Conservation (phyloP, 2,329 filamentous ascomycete species). For the Dactylellina cionopaga region DNA sequence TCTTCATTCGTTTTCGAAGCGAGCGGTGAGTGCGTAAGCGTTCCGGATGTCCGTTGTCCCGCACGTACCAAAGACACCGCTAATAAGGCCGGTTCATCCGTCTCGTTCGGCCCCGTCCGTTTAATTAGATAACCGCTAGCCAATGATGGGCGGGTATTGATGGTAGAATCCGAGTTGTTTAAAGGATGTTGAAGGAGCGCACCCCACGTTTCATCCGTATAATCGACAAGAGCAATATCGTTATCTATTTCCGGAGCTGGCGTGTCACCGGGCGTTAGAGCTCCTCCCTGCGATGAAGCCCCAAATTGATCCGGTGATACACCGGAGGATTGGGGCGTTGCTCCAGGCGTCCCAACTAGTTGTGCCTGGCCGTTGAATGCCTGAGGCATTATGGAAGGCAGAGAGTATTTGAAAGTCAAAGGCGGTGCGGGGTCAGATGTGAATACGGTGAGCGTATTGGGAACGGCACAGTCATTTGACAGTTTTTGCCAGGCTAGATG, state of each 20-base stretch:
- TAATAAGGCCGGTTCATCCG: slow-evolving; percentile 70
- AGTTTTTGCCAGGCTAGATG: slow-evolving; percentile 41
- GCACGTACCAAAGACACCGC: slow-evolving; percentile 33
- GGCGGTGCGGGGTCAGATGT: slow-evolving; percentile 55
- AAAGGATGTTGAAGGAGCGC: slow-evolving; percentile 72
- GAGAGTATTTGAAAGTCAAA: slow-evolving; percentile 48
- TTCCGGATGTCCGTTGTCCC: slow-evolving; percentile 17
- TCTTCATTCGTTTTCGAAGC: slow-evolving; percentile 69
- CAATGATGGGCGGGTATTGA: slow-evolving; percentile 69
- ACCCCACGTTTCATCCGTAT: slow-evolving; percentile 79
- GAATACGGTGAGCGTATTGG: slow-evolving; percentile 54
- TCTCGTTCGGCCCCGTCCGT: slow-evolving; percentile 67
- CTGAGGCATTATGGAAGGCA: slow-evolving; percentile 53
- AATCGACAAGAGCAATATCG: slow-evolving; percentile 76
- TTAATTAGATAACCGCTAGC: slow-evolving; percentile 75
- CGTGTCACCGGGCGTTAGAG: slow-evolving; percentile 53
- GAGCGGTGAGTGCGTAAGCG: slow-evolving; percentile 65
- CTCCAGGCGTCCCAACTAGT: slow-evolving; percentile 52
- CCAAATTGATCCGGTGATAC: slow-evolving; percentile 70
- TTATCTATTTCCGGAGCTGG: slow-evolving; percentile 65
- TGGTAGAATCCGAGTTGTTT: slow-evolving; percentile 67
- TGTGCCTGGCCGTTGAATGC: slow-evolving; percentile 54
- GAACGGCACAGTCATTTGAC: slow-evolving; percentile 28
- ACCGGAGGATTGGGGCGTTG: slow-evolving; percentile 58
- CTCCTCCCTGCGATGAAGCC: slow-evolving; percentile 47